Evolutionary conservation across 164 flowering plant genomes (phyloP), one percentile per base, ranked within the genome.

Genomic region (Chloranthus sessilifolius): DNA sequence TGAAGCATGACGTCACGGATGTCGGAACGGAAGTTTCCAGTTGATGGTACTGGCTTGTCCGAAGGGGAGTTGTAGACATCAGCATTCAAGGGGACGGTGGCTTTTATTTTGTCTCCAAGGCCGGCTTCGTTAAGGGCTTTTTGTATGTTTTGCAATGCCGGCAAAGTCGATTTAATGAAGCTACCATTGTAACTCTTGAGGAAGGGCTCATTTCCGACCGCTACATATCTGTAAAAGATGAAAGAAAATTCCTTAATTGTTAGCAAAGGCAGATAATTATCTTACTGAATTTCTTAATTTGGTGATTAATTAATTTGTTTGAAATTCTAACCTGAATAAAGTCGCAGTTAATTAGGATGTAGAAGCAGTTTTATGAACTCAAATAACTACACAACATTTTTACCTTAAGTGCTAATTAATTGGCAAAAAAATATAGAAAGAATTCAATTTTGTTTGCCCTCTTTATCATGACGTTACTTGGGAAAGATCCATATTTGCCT

Each of bases 201-300:
- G 48, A 88, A 85, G 33, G 96, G 96, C 56, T 91, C 96, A 49
- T 91, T 91, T 28, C 96, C 98, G 36, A 91, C 95, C 2, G 90
- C 98, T 0, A 85, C 87, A 47, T 85, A 88, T 60, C 96, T 91
- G 64, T 26, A 58, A 22, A 24, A n/a, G 14, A 23, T 21, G 12
- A 17, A 12, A n/a, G 2, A 23, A 17, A 33, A 24, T 15, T 21
- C 28, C 10, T 16, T 3, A 27, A 20, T 3, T 3, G 36, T 4
- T 3, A 48, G 25, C 27, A 17, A 17, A 24, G 5, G 24, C 14
- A 24, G 26, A 7, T 4, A 8, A 8, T 3, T 6, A 5, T 7
- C 20, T 4, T 43, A 4, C 4, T 16, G 14, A 4, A 38, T 38
- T 5, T 4, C 14, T 12, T 4, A 38, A 12, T 14, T 5, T 4